Evolutionary conservation across 129 eudicot species (phyloP).

Genomic region (Helichrysum umbraculigerum): DNA sequence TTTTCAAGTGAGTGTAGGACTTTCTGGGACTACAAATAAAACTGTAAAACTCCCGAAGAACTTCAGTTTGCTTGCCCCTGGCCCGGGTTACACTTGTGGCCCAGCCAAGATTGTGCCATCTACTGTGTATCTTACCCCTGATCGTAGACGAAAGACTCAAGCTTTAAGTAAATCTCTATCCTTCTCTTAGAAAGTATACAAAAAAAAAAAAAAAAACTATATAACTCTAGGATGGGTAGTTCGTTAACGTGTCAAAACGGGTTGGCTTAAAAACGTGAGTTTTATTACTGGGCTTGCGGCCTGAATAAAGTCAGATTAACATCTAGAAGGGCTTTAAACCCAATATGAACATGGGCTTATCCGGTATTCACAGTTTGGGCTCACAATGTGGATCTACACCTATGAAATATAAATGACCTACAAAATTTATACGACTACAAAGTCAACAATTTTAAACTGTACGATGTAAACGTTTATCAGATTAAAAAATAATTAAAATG

Average conservation of each 20-base stretch:
- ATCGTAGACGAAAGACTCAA: slow-evolving; percentile 79
- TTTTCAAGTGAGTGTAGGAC: slow-evolving; percentile 81
- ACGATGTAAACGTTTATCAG: no score
- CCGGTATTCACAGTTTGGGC: no score
- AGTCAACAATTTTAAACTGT: no score
- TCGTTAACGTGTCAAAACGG: neutral
- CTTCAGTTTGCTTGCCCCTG: slow-evolving; percentile 70
- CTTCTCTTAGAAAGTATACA: neutral
- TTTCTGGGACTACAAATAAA: slow-evolving; percentile 72
- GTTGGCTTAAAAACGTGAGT: neutral
- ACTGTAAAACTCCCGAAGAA: slow-evolving; percentile 78
- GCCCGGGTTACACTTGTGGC: slow-evolving; percentile 88
- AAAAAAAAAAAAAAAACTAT: no score
- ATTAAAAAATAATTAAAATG: no score
- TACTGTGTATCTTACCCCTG: slow-evolving; percentile 61
- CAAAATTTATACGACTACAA: no score
- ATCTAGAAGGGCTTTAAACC: no score
- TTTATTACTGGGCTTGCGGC: neutral
- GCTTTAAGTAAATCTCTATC: slow-evolving; percentile 53
- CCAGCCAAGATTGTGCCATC: slow-evolving; percentile 81
- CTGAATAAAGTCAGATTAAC: neutral
- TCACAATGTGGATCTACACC: no score
- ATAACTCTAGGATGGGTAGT: neutral
- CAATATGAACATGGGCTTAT: no score
- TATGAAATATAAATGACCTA: no score